Evolutionary conservation across 176 grass and related monocot species (phyloP), one percentile per base, ranked within the genome.

Genomic region (Carex cristatella): DNA sequence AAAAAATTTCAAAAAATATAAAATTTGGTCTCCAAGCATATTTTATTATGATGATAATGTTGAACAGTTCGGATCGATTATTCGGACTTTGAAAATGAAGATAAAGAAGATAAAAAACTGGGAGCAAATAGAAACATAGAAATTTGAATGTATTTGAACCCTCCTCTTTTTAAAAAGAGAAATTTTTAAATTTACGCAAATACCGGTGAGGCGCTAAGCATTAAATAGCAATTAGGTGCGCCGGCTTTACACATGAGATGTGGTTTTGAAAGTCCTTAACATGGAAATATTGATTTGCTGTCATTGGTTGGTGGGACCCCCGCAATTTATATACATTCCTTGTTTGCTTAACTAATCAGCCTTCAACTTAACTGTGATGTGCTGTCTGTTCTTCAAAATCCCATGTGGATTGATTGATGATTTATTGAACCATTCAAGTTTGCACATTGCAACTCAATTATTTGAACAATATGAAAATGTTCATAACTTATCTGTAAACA

Each of bases 241-340:
- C 79, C 79, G 28, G 59, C 10, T 81, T 81, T 59, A 81, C 37
- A 57, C 27, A 79, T 60, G 54, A 54, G 35, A 16, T 38, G 55
- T 15, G 31, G 79, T 61, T 81, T 76, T 61, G 32, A 81, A 51
- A 65, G 18, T 14, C 38, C 61, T 82, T 82, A 53, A 82, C 80
- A 82, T 80, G 77, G 30, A 55, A 61, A 30, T 14, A 82, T 30
- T 66, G 38, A 82, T 82, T 82, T 82, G 80, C 61, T 82, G 80
- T 65, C 80, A 66, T 27, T 66, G 14, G 18, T 67, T 82, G 38
- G 80, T 65, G 80, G 60, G 61, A 19, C 80, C 76, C 44, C 77
- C n/a, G 38, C 3, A 80, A 38, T 28, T 10, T 65, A 28, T 30
- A 82, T 37, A 62, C 16, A 61, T 40, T 81, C 37, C 31, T 44